phyloP scores from a whole-genome alignment of 176 grass and related monocot genomes.

The Bonia amplexicaulis region DNA sequence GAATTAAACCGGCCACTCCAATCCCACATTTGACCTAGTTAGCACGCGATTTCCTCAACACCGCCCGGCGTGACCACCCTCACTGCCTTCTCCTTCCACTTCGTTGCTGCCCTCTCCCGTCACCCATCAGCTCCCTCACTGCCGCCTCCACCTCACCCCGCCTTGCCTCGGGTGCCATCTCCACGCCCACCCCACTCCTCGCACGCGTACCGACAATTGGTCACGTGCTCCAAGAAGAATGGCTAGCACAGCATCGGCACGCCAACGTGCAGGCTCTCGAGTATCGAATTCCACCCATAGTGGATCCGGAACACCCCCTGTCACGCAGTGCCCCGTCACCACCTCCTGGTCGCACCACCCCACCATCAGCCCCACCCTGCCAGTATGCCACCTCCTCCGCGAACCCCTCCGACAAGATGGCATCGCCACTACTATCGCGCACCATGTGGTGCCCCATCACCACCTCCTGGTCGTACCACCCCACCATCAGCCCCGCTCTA shows the following conservation, averaged over 20 bases:
- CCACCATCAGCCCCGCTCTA: slow-evolving; percentile 30
- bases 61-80: slow-evolving; percentile 17
- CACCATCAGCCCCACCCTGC: slow-evolving; percentile 24
- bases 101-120: slow-evolving; percentile 33
- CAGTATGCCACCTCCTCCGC: slow-evolving; percentile 17
- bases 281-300: slow-evolving; percentile 65
- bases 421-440: slow-evolving; percentile 13
- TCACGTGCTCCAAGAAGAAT: slow-evolving; percentile 59
- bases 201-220: slow-evolving; percentile 52
- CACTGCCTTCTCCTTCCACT: slow-evolving; percentile 46
- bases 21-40: not conserved
- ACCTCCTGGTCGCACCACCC: slow-evolving; percentile 66
- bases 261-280: slow-evolving; percentile 51
- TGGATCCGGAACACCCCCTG: slow-evolving; percentile 66
- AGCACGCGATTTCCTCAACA: not conserved
- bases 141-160: slow-evolving; percentile 36
- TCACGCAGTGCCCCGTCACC: slow-evolving; percentile 39
- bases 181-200: slow-evolving; percentile 56
- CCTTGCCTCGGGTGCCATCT: slow-evolving; percentile 40
- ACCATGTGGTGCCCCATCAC: slow-evolving; percentile 10
- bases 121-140: slow-evolving; percentile 50
- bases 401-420: slow-evolving; percentile 35
- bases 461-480: too few relatives aligned
- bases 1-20: not conserved
- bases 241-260: slow-evolving; percentile 70